These are phyloP conservation scores for Drosera spatulata DNA, from an alignment of 179 eudicot genomes.

Conservation along the genomic window DNA sequence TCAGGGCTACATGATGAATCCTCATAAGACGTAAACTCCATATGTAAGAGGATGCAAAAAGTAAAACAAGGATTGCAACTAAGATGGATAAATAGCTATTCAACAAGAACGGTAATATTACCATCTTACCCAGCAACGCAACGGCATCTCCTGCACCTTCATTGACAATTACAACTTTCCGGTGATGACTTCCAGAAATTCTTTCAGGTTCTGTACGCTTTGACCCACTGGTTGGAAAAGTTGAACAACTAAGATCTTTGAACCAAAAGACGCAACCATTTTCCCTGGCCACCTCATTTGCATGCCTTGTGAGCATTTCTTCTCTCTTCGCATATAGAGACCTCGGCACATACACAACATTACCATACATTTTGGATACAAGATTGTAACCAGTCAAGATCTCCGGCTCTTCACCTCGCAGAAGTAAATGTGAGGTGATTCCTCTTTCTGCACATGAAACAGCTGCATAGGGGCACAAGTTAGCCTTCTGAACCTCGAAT, in stretches of 20 bases:
- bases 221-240: conserved; percentile 18
- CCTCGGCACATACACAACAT: conserved; percentile 66
- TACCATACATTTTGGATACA: conserved; percentile 66
- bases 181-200: conserved; percentile 15
- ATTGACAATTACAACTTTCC: conserved; percentile 55
- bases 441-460: conserved; percentile 92
- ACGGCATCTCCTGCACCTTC: conserved; percentile 94
- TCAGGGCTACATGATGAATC: not conserved
- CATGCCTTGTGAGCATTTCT: conserved; percentile 65
- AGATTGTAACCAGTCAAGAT: conserved; percentile 75
- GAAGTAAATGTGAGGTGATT: conserved; percentile 73
- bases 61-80: not conserved
- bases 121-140: conserved; percentile 59
- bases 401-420: conserved; percentile 87
- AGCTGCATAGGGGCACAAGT: conserved; percentile 40
- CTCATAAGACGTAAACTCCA: not conserved
- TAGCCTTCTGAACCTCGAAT: not conserved
- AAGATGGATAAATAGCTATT: not conserved
- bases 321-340: conserved; percentile 64
- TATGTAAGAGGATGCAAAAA: not conserved
- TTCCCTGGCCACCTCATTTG: conserved; percentile 41
- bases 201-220: conserved; percentile 64
- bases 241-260: conserved; percentile 36
- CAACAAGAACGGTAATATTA: not conserved
- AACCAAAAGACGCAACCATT: conserved; percentile 46